Evolutionary conservation across 2,329 filamentous ascomycete species (phyloP).

Genomic region (Talaromyces rugulosus): DNA sequence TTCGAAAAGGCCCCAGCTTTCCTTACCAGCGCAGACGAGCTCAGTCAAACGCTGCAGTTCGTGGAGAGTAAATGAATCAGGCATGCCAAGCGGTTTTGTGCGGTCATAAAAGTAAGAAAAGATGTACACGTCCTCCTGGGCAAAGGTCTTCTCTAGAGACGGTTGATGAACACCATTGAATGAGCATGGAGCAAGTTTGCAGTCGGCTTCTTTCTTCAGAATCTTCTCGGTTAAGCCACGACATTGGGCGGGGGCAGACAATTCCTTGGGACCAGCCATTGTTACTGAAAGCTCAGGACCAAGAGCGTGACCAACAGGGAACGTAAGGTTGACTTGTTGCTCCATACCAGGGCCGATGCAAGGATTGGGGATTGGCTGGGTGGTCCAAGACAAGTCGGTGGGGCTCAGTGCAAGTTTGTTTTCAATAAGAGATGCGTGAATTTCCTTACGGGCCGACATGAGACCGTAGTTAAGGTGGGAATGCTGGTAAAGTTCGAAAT

Average conservation of each 20-base stretch:
- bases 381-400: slow-evolving; percentile 62
- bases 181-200: slow-evolving; percentile 84
- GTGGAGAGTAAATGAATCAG: slow-evolving; percentile 88
- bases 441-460: slow-evolving; percentile 86
- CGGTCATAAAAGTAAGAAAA: slow-evolving; percentile 99
- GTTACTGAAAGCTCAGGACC: slow-evolving; percentile 66
- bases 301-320: slow-evolving; percentile 63
- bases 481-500: slow-evolving; percentile 95
- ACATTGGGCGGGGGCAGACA: slow-evolving; percentile 75
- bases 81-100: slow-evolving; percentile 90
- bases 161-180: slow-evolving; percentile 98
- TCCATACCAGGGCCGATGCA: slow-evolving; percentile 80
- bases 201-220: slow-evolving; percentile 78
- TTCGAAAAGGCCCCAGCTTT: slow-evolving; percentile 75
- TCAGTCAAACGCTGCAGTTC: slow-evolving; percentile 83
- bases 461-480: slow-evolving; percentile 95
- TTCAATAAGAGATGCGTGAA: slow-evolving; percentile 72
- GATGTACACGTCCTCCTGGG: slow-evolving; percentile 87
- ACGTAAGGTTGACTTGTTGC: slow-evolving; percentile 67
- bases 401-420: slow-evolving; percentile 63
- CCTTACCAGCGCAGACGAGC: slow-evolving; percentile 76
- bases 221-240: slow-evolving; percentile 87
- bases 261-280: slow-evolving; percentile 75
- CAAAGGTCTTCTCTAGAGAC: slow-evolving; percentile 84
- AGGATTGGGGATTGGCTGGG: slow-evolving; percentile 70